These are phyloP conservation scores for Phlegmacium glaucopus DNA, from an alignment of 768 basidiomycete genomes.

Conservation along the genomic window DNA sequence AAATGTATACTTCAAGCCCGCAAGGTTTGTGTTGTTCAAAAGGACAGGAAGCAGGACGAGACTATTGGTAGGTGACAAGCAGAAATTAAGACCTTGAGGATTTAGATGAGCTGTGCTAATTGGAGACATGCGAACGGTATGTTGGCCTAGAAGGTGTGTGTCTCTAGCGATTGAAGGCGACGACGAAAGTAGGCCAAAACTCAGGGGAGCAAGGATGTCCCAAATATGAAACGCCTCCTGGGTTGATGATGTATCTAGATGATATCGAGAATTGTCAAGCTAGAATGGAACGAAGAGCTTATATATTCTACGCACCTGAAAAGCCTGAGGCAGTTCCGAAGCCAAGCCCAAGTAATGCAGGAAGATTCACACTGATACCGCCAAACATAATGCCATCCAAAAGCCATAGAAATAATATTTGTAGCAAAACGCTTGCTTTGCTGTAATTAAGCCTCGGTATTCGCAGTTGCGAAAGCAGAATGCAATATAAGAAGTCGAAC, in stretches of 20 bases:
- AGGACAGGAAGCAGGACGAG: conserved; percentile 76
- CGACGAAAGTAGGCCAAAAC: conserved; percentile 47
- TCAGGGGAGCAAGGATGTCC: conserved; percentile 45
- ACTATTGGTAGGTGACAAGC: conserved; percentile 52
- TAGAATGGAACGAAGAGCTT: not conserved
- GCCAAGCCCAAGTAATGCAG: conserved; percentile 18
- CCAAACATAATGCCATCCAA: conserved; percentile 72
- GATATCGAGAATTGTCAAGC: conserved; percentile 8
- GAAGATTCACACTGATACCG: conserved; percentile 54
- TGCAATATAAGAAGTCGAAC: conserved; percentile 61
- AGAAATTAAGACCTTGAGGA: conserved; percentile 70
- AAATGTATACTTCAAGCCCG: conserved; percentile 68
- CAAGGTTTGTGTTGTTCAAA: conserved; percentile 86
- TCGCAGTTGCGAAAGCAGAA: conserved; percentile 55
- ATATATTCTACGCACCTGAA: conserved; percentile 14
- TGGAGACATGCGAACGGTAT: conserved; percentile 90
- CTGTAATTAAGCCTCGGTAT: conserved; percentile 74
- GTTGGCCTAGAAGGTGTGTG: conserved; percentile 74
- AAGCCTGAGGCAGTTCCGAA: conserved; percentile 19
- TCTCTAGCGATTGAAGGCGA: conserved; percentile 40
- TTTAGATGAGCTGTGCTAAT: conserved; percentile 92
- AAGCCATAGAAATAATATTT: conserved; percentile 59
- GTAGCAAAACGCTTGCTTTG: conserved; percentile 58
- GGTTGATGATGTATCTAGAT: conserved; percentile 36
- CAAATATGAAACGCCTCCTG: conserved; percentile 45